These are phyloP conservation scores for Pyrenophora graminea DNA, from an alignment of 2,329 filamentous ascomycete genomes.

Conservation along the genomic window DNA sequence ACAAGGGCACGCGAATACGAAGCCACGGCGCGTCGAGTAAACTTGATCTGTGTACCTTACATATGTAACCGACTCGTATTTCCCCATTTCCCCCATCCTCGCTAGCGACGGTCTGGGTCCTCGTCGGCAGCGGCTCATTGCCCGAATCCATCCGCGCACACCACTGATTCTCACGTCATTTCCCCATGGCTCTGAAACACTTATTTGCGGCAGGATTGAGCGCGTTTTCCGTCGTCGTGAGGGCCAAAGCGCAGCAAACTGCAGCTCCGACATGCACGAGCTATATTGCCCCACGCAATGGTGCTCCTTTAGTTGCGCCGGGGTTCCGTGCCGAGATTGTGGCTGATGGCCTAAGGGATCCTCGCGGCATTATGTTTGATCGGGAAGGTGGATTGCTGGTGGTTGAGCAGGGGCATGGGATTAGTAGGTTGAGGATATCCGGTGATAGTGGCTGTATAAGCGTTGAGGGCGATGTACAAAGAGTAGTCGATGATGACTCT, in stretches of 20 bases:
- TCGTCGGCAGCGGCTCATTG: slow-evolving; percentile 1
- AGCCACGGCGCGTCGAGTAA: too few relatives aligned
- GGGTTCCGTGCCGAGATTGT: slow-evolving; percentile 53
- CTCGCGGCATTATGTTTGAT: slow-evolving; percentile 56
- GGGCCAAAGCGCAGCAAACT: slow-evolving; percentile 31
- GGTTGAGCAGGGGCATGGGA: slow-evolving; percentile 49
- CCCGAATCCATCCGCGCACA: not conserved
- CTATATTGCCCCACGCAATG: slow-evolving; percentile 45
- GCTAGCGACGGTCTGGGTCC: not conserved
- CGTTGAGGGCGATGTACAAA: slow-evolving; percentile 25
- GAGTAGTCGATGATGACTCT: slow-evolving; percentile 32
- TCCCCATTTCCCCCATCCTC: not conserved
- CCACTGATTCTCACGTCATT: slow-evolving; percentile 19
- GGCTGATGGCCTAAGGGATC: slow-evolving; percentile 50
- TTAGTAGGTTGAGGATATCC: slow-evolving; percentile 46
- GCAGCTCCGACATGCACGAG: slow-evolving; percentile 40
- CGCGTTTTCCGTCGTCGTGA: slow-evolving; percentile 21
- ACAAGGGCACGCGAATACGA: too few relatives aligned
- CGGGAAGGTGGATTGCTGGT: slow-evolving; percentile 54
- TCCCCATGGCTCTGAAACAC: slow-evolving; percentile 29
- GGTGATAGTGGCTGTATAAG: slow-evolving; percentile 37
- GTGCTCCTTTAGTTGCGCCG: slow-evolving; percentile 48
- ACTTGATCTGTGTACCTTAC: not conserved
- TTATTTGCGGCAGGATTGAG: slow-evolving; percentile 27
- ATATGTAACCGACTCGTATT: too few relatives aligned